Evolutionary conservation across 2,329 filamentous ascomycete genomes (phyloP), one percentile per base, ranked within the genome.

Genomic region (Fusarium hostae): DNA sequence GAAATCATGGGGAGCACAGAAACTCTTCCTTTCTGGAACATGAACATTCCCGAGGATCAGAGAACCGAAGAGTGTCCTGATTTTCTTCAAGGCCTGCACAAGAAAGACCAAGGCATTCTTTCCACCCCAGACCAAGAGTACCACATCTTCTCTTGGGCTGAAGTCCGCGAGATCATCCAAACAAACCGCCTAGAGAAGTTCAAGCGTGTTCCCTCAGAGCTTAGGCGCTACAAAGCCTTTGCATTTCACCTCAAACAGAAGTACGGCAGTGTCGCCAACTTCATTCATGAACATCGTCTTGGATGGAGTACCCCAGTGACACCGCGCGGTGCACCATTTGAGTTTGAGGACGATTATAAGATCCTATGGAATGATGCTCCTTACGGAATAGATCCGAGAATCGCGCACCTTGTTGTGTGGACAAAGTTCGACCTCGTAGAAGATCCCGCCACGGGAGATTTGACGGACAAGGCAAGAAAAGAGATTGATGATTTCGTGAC

Each of bases 281-380:
- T 94, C 78, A 87, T 98, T 43, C 82, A 97, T 45, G 82, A 84
- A 30, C 84, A 94, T 79, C 84, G 94, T 52, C 83, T 98, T 62
- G 81, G 84, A 20, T 98, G 95, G 95, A 79, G 81, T 4, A 63
- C 71, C n/a, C 85, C 84, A 2, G 75, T 86, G 20, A 58, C 62
- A 41, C 60, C 81, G 12, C 71, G 75, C 7, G 77, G 76, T 22
- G 69, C 58, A 28, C 85, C 85, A 0, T 86, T 89, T 68, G 81
- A 83, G 69, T 76, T 72, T 59, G 80, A 80, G 1, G 83, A 84
- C 13, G 92, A 96, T 77, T 82, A 91, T 75, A 94, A 90, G 80
- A 90, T 97, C 51, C 81, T 97, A 43, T 89, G 88, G 82, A 98
- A 98, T 78, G 95, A 98, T 85, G 98, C 94, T 93, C 95, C 95